Percentiles rank a stretch among this genome's conserved stretches.
Conservation (phyloP, 805 yeast genomes). For the Metschnikowia similis region DNA sequence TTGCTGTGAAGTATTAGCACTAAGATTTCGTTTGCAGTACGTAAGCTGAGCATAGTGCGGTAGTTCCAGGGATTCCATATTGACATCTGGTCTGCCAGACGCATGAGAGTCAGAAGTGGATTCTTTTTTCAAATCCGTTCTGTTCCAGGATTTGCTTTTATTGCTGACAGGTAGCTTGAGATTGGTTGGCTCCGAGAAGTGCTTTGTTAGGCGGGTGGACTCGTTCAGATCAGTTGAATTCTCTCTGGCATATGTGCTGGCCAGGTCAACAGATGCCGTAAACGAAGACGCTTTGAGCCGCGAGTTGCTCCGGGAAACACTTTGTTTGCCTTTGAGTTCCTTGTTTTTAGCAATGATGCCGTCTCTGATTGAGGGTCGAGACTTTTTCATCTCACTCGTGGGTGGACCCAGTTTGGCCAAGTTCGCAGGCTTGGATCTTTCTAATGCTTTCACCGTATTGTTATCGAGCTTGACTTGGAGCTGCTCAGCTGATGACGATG, state of each 20-base stretch:
- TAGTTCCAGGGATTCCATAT: not conserved
- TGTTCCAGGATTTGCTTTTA: not conserved
- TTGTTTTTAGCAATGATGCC: constrained; percentile 42
- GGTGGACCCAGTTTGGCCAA: constrained; percentile 11
- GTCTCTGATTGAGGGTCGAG: constrained; percentile 47
- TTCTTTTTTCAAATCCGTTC: not conserved
- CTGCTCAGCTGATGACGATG: constrained; percentile 48
- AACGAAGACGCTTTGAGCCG: constrained; percentile 8
- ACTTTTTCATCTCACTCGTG: constrained; percentile 12
- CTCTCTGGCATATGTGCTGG: not conserved
- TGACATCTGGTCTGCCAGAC: not conserved
- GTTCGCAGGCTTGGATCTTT: constrained; percentile 48
- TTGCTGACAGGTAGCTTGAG: not conserved
- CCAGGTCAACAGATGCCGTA: not conserved
- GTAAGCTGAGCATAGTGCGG: constrained; percentile 16
- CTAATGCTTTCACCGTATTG: constrained; percentile 54
- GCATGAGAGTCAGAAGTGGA: not conserved
- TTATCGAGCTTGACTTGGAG: constrained; percentile 39
- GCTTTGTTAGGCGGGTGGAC: not conserved
- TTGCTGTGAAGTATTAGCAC: not conserved
- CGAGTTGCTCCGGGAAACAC: constrained; percentile 16
- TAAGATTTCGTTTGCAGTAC: constrained; percentile 7
- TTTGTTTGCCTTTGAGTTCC: constrained; percentile 28
- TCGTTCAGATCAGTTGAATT: not conserved
- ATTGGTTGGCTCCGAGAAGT: not conserved